Conservation (phyloP, 345 rosid species). For the Brassica rapa region DNA sequence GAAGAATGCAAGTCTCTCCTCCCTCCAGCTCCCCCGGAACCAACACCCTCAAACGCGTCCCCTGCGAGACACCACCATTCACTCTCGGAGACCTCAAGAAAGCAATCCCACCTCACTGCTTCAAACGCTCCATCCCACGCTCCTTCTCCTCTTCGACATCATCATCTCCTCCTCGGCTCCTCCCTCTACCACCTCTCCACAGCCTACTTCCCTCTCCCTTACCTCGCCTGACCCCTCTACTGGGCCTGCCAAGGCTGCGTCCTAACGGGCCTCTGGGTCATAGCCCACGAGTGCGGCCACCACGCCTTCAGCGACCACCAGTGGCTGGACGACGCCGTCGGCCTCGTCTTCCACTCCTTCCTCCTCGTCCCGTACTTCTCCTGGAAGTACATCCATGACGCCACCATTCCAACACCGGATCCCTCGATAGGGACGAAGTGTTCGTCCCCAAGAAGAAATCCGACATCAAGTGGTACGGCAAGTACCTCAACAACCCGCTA, state of each 20-base stretch:
- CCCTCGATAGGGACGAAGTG: constrained; percentile 84
- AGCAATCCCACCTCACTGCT: constrained; percentile 91
- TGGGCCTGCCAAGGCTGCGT: constrained; percentile 79
- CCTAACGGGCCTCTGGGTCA: constrained; percentile 80
- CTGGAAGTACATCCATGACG: constrained; percentile 91
- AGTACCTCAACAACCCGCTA: constrained; percentile 71
- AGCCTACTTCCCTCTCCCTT: constrained; percentile 57
- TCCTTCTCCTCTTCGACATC: constrained; percentile 71
- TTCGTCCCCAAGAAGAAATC: constrained; percentile 74
- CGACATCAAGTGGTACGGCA: constrained; percentile 51
- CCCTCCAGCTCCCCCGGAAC: constrained; percentile 42
- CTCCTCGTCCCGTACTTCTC: constrained; percentile 94
- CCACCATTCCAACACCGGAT: constrained; percentile 87
- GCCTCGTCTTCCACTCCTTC: constrained; percentile 77
- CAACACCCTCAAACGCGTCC: constrained; percentile 54
- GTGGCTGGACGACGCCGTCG: constrained; percentile 83
- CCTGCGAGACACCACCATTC: constrained; percentile 71
- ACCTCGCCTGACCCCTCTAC: constrained; percentile 76
- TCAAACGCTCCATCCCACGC: constrained; percentile 69
- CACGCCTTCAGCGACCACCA: constrained; percentile 93
- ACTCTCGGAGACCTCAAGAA: constrained; percentile 66
- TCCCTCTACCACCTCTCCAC: constrained; percentile 59
- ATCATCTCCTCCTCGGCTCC: constrained; percentile 54
- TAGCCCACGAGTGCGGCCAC: constrained; percentile 96
- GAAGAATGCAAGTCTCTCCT: constrained; percentile 58